These are phyloP conservation scores for Ustilago nuda DNA, from an alignment of 1,284 basidiomycete genomes.

Conservation along the genomic window DNA sequence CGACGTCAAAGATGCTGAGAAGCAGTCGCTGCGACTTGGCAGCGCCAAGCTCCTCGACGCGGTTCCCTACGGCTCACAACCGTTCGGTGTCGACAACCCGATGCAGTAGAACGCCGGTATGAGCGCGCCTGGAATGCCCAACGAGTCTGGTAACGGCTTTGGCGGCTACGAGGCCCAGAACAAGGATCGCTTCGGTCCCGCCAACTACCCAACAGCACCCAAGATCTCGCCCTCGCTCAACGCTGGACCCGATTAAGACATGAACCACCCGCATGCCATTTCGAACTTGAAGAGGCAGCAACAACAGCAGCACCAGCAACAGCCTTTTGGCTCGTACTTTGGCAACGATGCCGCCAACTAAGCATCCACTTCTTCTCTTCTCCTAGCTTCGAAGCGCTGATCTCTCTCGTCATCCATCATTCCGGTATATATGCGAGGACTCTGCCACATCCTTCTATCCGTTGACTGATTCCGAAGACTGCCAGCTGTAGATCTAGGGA, in stretches of 20 bases:
- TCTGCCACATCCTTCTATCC: neutral
- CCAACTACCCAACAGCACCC: conserved; percentile 14
- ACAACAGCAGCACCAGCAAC: conserved; percentile 14
- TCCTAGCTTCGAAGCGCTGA: neutral
- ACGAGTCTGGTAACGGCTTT: conserved; percentile 9
- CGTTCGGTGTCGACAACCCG: conserved; percentile 15
- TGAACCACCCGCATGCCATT: conserved; percentile 1
- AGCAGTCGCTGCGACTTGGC: conserved; percentile 20
- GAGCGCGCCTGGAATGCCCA: conserved; percentile 9
- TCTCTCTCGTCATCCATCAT: neutral
- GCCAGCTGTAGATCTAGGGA: neutral
- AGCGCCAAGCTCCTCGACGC: conserved; percentile 25
- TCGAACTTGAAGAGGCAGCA: conserved; percentile 11
- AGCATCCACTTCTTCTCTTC: neutral
- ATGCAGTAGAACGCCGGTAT: conserved; percentile 5
- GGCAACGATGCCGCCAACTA: conserved; percentile 22
- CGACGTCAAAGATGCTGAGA: conserved; percentile 14
- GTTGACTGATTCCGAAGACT: neutral
- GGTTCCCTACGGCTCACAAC: conserved; percentile 21
- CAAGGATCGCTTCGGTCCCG: conserved; percentile 28
- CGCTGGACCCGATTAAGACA: conserved; percentile 13
- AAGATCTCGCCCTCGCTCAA: conserved; percentile 28
- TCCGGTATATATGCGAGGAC: neutral
- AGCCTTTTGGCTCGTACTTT: conserved; percentile 27
- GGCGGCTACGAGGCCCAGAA: conserved; percentile 12